A percentile compares a stretch with the other conserved stretches of the same genome.
phyloP scores from a whole-genome alignment of 306 rosid species.

The Abrus pulchellus region DNA sequence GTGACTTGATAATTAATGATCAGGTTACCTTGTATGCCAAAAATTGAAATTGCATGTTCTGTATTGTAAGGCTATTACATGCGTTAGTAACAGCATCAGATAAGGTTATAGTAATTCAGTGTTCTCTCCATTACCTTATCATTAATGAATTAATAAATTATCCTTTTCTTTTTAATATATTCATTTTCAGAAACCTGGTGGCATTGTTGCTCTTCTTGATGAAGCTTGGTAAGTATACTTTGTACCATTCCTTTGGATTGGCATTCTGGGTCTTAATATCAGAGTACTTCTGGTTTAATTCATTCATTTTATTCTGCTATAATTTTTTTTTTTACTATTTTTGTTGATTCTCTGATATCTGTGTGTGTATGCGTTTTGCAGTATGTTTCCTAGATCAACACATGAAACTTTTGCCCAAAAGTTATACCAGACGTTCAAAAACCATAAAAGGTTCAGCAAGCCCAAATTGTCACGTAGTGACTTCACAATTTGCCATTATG shows the following conservation, averaged over 20 bases:
- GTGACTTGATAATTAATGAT: background rate
- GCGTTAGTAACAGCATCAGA: background rate
- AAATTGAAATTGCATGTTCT: background rate
- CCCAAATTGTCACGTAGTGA: conserved; percentile 93
- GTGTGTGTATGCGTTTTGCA: conserved; percentile 58
- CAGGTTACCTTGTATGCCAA: conserved; percentile 1
- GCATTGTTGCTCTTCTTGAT: conserved; percentile 97
- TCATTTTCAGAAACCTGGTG: conserved; percentile 96
- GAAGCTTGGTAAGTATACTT: conserved; percentile 90
- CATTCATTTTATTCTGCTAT: conserved; percentile 35
- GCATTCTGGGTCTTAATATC: conserved; percentile 36
- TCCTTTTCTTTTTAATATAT: conserved; percentile 35
- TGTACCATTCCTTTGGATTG: conserved; percentile 37
- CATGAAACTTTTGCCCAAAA: conserved; percentile 98
- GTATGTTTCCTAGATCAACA: conserved; percentile 99
- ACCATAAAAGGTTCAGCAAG: conserved; percentile 89
- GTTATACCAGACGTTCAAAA: conserved; percentile 94
- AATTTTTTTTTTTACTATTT: conserved; percentile 4
- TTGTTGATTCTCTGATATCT: conserved; percentile 37
- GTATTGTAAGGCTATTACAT: background rate
- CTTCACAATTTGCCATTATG: conserved; percentile 98
- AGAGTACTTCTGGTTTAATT: conserved; percentile 26
- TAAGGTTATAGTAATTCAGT: background rate
- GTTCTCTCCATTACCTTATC: conserved; percentile 21
- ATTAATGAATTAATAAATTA: conserved; percentile 29